These are phyloP conservation scores for Agaricus sinodeliciosus DNA, from an alignment of 768 basidiomycete genomes.

Conservation along the genomic window DNA sequence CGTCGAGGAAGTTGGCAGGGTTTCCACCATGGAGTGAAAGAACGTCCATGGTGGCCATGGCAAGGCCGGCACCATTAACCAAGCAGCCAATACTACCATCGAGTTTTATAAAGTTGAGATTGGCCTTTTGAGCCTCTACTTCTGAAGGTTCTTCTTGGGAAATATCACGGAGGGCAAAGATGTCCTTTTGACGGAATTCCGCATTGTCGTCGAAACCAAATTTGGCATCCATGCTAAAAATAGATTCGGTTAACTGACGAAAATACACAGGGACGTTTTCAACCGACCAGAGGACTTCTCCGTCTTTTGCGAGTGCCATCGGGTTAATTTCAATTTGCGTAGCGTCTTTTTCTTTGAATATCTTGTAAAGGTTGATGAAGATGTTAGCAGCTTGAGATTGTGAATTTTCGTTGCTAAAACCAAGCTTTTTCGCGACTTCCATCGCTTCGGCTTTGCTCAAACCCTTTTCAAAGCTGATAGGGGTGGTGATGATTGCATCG, in stretches of 20 bases:
- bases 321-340: constrained; percentile 99
- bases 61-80: constrained; percentile 96
- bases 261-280: background rate
- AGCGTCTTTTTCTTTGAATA: constrained; percentile 99
- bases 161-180: constrained; percentile 85
- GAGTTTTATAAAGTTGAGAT: constrained; percentile 98
- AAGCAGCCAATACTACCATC: constrained; percentile 96
- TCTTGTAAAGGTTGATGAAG: constrained; percentile 89
- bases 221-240: constrained; percentile 94
- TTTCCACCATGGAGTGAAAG: constrained; percentile 91
- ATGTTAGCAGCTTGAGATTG: constrained; percentile 87
- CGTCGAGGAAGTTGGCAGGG: constrained; percentile 98
- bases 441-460: constrained; percentile 67
- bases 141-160: constrained; percentile 97
- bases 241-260: background rate
- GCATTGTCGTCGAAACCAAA: constrained; percentile 99
- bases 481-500: constrained; percentile 89
- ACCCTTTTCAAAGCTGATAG: constrained; percentile 80
- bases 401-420: constrained; percentile 67
- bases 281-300: constrained; percentile 87
- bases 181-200: constrained; percentile 90
- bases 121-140: constrained; percentile 94
- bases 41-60: constrained; percentile 99
- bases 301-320: constrained; percentile 86
- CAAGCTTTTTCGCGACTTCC: constrained; percentile 81